Base-by-base conservation (phyloP, 2,329 filamentous ascomycete genomes). In the Neonectria magnoliae region DNA sequence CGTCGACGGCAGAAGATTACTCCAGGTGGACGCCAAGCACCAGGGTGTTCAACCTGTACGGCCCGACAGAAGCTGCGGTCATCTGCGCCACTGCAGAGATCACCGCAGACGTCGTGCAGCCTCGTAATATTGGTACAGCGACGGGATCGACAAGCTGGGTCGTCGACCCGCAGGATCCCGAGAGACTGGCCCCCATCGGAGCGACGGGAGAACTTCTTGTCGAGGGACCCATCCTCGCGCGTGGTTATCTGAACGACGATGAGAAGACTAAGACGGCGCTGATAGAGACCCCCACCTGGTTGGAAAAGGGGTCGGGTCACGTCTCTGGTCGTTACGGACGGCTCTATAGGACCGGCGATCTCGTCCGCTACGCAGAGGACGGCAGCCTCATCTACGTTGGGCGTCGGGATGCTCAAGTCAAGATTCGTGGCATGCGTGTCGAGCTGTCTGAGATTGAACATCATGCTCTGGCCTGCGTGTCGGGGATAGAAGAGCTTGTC, bases 361-460 rank as follows among this genome's bases (percentile, higher is more conserved):
- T 85, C 10, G 83, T 77, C 4, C 74, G 72, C 42, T 83, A 83
- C 29, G 74, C 80, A 31, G 68, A 72, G 0, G 77, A 83, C 53
- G 80, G 81, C 1, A 73, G 72, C 16, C 70, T 85, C 10, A 67
- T 77, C 0, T 85, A 81, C 52, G 67, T 84, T 33, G 86, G 85
- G 42, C 79, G 87, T 16, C 87, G 85, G 64, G 87, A 89, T 66
- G 80, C 80, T 0, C 87, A 89, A 70, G 81, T 88, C 56, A 90
- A 89, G 73, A 75, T 89, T 8, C 81, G 82, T 18, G 89, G 89
- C 22, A 87, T 83, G 65, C 76, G 86, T 57, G 79, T 87, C 52
- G 89, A 85, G 75, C 77, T 85, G 14, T 69, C 63, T 0, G 73
- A 74, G 50, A 36, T 72, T 3, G 69, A 71, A 36, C 20, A 48